phyloP scores from a whole-genome alignment of 805 yeast genomes.

The Yamadazyma ubonensis region DNA sequence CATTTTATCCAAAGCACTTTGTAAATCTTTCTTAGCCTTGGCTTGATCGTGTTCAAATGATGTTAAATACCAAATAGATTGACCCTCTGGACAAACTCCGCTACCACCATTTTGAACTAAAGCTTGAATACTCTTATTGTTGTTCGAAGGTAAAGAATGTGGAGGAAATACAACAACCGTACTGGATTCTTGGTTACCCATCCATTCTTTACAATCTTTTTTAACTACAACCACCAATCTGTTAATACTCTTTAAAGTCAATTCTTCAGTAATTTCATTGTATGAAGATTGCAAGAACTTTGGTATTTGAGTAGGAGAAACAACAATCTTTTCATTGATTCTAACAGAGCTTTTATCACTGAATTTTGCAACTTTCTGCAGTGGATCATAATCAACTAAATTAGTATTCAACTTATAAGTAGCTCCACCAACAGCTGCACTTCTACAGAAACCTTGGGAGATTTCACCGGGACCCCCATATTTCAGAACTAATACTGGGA shows the following conservation, averaged over 20 bases:
- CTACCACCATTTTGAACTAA: slow-evolving; percentile 84
- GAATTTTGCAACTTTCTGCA: slow-evolving; percentile 63
- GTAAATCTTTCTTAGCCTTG: slow-evolving; percentile 74
- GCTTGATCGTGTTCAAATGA: slow-evolving; percentile 65
- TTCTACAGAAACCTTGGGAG: slow-evolving; percentile 94
- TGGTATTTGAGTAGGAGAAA: slow-evolving; percentile 66
- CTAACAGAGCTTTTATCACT: slow-evolving; percentile 72
- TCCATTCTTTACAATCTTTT: slow-evolving; percentile 90
- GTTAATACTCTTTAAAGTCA: slow-evolving; percentile 54
- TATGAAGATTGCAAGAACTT: slow-evolving; percentile 42
- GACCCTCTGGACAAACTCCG: slow-evolving; percentile 84
- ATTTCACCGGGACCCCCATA: slow-evolving; percentile 96
- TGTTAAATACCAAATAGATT: slow-evolving; percentile 86
- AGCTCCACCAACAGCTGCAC: slow-evolving; percentile 98
- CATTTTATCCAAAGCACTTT: slow-evolving; percentile 75
- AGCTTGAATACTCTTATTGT: slow-evolving; percentile 77
- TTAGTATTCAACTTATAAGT: slow-evolving; percentile 80
- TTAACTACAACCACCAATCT: slow-evolving; percentile 81
- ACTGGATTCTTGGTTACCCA: slow-evolving; percentile 76
- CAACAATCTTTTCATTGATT: slow-evolving; percentile 75
- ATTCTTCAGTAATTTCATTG: slow-evolving; percentile 43
- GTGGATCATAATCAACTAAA: slow-evolving; percentile 63
- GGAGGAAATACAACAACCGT: slow-evolving; percentile 94
- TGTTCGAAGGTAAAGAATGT: slow-evolving; percentile 62
- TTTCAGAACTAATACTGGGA: slow-evolving; percentile 89